Evolutionary conservation across 345 rosid species (phyloP), one percentile per base, ranked within the genome.

Genomic region (Eucalyptus fibrosa): DNA sequence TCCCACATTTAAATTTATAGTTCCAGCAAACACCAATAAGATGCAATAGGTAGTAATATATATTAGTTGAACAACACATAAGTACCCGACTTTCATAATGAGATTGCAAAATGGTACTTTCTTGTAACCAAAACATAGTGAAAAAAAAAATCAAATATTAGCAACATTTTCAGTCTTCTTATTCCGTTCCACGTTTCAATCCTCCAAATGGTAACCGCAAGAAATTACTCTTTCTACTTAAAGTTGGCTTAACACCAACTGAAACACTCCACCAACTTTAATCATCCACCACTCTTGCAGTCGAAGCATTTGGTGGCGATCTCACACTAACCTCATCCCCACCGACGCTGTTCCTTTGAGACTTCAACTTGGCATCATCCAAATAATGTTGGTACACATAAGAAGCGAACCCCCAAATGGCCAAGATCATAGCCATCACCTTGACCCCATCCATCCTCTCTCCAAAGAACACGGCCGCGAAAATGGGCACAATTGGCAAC

Each of bases 341-440:
- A 69, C 7, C n/a, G 4, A 45, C 21, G 3, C 19, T 65, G 15
- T 42, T 44, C 15, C 87, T 87, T 15, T 56, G 82, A 49, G 8
- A 42, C 55, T 87, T 86, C n/a, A 80, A 44, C 40, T 89, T 88
- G 9, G 15, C 18, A 28, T 90, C 89, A 19, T 92, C 94, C 14
- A 91, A 40, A 49, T 92, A 91, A 28, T 93, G 91, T 88, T 93
- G 95, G 89, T 91, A 92, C 12, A 81, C 81, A 87, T 92, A 94
- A 2, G 94, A 93, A 80, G 86, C 23, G 47, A 93, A 93, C 14
- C 94, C 94, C 95, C 92, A 93, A 26, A 92, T 49, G 69, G 93
- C 94, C 88, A 93, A 50, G 42, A 91, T 86, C 91, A 93, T 87
- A 8, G 95, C 88, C 12, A 92, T 56, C 15, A 49, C 92, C 87